Conservation (phyloP, 192 early-diverging fungal species). For the Entomortierella chlamydospora region DNA sequence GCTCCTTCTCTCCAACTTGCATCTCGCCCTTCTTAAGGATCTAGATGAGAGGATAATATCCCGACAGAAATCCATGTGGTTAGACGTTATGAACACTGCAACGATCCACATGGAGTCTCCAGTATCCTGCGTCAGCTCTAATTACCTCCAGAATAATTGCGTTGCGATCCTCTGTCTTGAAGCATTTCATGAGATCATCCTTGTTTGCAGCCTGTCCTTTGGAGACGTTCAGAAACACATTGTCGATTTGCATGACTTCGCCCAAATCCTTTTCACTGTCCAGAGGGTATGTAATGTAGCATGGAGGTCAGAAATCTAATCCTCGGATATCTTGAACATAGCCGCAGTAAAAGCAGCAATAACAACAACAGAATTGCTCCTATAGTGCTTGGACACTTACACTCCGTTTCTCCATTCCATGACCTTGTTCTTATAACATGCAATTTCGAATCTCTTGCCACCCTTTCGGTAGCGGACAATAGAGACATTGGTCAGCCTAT, state of each 20-base stretch:
- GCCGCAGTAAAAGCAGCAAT: background rate
- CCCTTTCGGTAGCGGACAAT: constrained; percentile 95
- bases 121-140: too few relatives aligned
- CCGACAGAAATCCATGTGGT: background rate
- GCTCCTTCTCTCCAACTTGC: constrained; percentile 97
- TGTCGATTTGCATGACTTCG: constrained; percentile 96
- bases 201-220: constrained; percentile 95
- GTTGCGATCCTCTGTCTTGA: constrained; percentile 86
- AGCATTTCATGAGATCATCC: constrained; percentile 88
- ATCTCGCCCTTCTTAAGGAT: constrained; percentile 96
- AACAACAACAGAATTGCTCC: background rate
- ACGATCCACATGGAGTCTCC: too few relatives aligned
- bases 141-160: constrained; percentile 83
- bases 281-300: background rate
- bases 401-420: constrained; percentile 93
- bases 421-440: constrained; percentile 99
- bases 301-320: too few relatives aligned
- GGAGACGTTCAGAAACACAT: constrained; percentile 94
- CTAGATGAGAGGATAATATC: too few relatives aligned
- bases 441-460: constrained; percentile 98
- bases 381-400: constrained; percentile 59
- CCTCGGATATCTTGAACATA: too few relatives aligned
- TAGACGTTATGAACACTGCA: too few relatives aligned
- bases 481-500: constrained; percentile 94
- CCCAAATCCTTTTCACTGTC: constrained; percentile 95